These are phyloP conservation scores for Coffea canephora DNA, from an alignment of 257 asterid species.

Conservation along the genomic window DNA sequence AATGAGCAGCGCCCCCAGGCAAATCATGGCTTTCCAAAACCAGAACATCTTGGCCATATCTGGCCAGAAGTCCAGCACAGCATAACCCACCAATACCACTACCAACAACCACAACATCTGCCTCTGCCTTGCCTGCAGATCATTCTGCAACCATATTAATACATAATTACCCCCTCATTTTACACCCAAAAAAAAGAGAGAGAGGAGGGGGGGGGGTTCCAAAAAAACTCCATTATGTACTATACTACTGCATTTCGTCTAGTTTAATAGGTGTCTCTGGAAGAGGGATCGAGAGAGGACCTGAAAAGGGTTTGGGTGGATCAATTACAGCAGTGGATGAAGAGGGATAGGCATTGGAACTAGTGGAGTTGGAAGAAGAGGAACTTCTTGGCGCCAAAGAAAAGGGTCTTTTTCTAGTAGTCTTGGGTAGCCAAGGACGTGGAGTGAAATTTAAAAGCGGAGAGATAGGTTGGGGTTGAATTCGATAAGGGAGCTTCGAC, in stretches of 20 bases:
- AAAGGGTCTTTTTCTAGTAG: background rate
- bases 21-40: conserved; percentile 87
- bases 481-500: background rate
- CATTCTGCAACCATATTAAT: conserved; percentile 49
- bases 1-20: conserved; percentile 97
- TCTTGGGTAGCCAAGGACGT: background rate
- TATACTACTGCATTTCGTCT: background rate
- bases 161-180: conserved; percentile 12
- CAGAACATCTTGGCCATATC: conserved; percentile 75
- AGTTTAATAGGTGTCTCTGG: background rate
- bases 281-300: background rate
- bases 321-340: conserved; percentile 10
- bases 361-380: conserved; percentile 2
- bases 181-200: background rate
- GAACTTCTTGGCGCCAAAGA: background rate
- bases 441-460: background rate
- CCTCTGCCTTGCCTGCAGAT: conserved; percentile 81
- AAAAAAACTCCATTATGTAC: background rate
- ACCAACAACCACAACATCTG: conserved; percentile 84
- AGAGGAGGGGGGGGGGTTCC: too few species aligned
- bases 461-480: background rate
- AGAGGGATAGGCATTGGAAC: conserved; percentile 1
- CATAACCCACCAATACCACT: conserved; percentile 93
- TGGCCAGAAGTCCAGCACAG: conserved; percentile 84
- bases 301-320: conserved; percentile 15